phyloP scores from a whole-genome alignment of 148 eudicot species.

The Silene conica region DNA sequence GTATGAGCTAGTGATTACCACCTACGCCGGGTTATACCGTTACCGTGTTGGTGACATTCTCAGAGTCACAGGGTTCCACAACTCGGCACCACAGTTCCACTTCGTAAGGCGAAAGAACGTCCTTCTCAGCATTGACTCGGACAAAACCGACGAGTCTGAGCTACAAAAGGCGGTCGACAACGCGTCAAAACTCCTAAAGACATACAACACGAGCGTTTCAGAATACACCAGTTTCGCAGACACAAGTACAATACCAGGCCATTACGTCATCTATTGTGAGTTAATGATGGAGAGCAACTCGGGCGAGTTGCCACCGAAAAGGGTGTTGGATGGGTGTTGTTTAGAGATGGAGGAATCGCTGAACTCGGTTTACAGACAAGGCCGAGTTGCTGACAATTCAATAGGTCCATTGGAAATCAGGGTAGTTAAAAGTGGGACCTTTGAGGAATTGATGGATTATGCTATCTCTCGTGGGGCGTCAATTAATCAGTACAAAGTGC shows the following conservation, averaged over 20 bases:
- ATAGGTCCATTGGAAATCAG: constrained; percentile 81
- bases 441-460: constrained; percentile 86
- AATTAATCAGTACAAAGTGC: constrained; percentile 75
- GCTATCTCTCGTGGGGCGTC: constrained; percentile 91
- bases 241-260: constrained; percentile 66
- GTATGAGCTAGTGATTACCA: constrained; percentile 83
- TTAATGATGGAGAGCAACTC: constrained; percentile 30
- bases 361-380: constrained; percentile 77
- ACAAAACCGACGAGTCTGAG: constrained; percentile 86
- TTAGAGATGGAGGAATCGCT: constrained; percentile 71
- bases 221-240: constrained; percentile 91
- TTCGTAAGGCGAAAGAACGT: constrained; percentile 76
- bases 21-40: constrained; percentile 67
- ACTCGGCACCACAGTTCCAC: constrained; percentile 83
- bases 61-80: constrained; percentile 83
- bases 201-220: constrained; percentile 49
- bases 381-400: constrained; percentile 67
- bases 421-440: constrained; percentile 67
- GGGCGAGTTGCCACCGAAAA: constrained; percentile 28
- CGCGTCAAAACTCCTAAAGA: constrained; percentile 40
- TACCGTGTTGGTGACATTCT: constrained; percentile 88
- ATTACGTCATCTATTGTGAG: constrained; percentile 27
- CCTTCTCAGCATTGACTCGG: constrained; percentile 75
- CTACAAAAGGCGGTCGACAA: constrained; percentile 59
- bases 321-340: constrained; percentile 53